Percentiles rank a stretch among this genome's conserved stretches.
These are phyloP conservation scores for Uronychia binucleata DNA, from an alignment of 73 alveolate species.

Conservation along the genomic window DNA sequence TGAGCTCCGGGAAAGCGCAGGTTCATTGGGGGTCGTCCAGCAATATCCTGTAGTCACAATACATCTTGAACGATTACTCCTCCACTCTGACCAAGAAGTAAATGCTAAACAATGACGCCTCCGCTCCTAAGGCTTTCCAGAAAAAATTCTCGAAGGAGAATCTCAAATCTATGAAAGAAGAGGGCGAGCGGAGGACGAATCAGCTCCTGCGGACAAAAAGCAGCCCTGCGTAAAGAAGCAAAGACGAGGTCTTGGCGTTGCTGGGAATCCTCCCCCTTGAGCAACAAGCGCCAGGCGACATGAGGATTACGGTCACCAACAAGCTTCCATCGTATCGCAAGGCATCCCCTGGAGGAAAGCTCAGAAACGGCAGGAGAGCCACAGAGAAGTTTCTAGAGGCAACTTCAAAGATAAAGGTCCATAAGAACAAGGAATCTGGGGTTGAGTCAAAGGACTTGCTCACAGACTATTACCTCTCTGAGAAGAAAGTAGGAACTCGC, in stretches of 20 bases:
- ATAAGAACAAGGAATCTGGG: no score
- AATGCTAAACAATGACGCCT: background rate
- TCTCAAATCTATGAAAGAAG: background rate
- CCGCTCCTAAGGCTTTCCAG: background rate
- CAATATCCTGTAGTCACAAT: no score
- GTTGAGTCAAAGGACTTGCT: no score
- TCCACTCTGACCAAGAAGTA: background rate
- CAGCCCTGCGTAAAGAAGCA: background rate
- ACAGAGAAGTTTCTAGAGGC: no score
- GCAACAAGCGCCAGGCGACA: background rate
- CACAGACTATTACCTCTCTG: no score
- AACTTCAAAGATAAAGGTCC: no score
- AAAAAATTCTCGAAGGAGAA: background rate
- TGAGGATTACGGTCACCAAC: background rate
- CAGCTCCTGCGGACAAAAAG: background rate
- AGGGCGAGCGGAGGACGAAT: background rate
- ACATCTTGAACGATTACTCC: no score
- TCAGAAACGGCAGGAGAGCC: background rate
- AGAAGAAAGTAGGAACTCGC: no score
- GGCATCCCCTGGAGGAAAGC: background rate
- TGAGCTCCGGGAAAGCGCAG: no score
- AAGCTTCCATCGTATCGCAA: background rate
- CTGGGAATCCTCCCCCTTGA: background rate
- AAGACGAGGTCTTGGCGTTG: background rate
- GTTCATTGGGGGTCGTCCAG: no score